Evolutionary conservation across 2,329 filamentous ascomycete species (phyloP), one percentile per base, ranked within the genome.

Genomic region (Claviceps lovelessii): DNA sequence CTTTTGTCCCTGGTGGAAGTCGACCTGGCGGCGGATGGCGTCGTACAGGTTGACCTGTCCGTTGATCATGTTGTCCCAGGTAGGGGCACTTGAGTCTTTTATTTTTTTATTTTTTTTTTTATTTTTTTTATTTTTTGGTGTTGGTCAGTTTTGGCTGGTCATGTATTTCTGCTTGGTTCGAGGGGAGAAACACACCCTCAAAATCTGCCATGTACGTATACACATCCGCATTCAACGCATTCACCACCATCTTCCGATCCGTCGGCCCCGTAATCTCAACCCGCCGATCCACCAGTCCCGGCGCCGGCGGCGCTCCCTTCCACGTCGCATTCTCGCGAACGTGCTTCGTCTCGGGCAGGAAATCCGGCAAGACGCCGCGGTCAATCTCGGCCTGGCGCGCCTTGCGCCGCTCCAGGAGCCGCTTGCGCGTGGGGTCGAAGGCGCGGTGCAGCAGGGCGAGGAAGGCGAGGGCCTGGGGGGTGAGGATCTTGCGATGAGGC

Each of bases 181-280:
- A 23, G 23, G 23, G 4, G 31, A 10, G n/a, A n/a, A 10, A 69
- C 79, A 64, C 71, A 93, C 90, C 91, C 74, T 98, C 93, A 62
- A 98, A 95, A 72, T 98, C 93, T 50, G 93, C 93, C 93, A 98
- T 98, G 67, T 97, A 98, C 55, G 91, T 97, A 86, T 88, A 97
- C 29, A 97, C 93, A 65, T 97, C 81, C 49, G 91, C 85, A 72
- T 97, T 98, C 68, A 97, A 68, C 10, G 93, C 93, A 70, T 98
- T 98, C 59, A 97, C 88, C 50, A 97, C 90, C 93, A 98, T 98
- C 80, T 97, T 98, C 62, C 93, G 81, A 73, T 97, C 93, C 7
- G 90, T 96, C 1, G 93, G 93, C 9, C 93, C 93, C 5, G 93
- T 98, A 66, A 97, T 98, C 76, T 98, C 93, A 37, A 96, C 88